A percentile compares a stretch with the other conserved stretches of the same genome.
Conservation (phyloP, 345 rosid genomes). For the Eucalyptus camaldulensis region DNA sequence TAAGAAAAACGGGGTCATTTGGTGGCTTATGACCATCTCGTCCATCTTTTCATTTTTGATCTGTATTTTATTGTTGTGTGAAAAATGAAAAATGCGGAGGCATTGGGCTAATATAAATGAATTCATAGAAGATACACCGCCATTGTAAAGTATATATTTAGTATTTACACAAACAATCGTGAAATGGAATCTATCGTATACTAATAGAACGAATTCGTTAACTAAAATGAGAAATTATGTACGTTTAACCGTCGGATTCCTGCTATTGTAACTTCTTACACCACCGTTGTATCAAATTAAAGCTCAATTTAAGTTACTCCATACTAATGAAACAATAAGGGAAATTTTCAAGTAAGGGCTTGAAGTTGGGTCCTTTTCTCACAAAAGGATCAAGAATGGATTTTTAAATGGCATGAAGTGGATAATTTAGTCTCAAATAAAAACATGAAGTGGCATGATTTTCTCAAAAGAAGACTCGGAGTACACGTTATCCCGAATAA, state of each 20-base stretch:
- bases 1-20: not conserved
- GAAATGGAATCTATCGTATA: not conserved
- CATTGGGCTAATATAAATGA: not conserved
- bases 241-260: not conserved
- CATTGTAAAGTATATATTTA: not conserved
- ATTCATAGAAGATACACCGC: not conserved
- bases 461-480: not conserved
- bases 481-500: not conserved
- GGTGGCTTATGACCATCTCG: not conserved
- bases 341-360: not conserved
- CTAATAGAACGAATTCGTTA: not conserved
- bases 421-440: too few relatives aligned
- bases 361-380: not conserved
- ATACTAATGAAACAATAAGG: too few relatives aligned
- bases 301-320: not conserved
- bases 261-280: not conserved
- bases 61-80: too few relatives aligned
- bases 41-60: not conserved
- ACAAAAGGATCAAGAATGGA: too few relatives aligned
- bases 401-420: too few relatives aligned
- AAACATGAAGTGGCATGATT: accelerated
- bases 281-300: not conserved
- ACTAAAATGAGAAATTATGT: not conserved
- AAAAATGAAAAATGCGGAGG: too few relatives aligned
- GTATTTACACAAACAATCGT: not conserved